Percentiles rank a stretch among this genome's conserved stretches.
phyloP scores from a whole-genome alignment of 805 yeast genomes.

The Barnettozyma californica region DNA sequence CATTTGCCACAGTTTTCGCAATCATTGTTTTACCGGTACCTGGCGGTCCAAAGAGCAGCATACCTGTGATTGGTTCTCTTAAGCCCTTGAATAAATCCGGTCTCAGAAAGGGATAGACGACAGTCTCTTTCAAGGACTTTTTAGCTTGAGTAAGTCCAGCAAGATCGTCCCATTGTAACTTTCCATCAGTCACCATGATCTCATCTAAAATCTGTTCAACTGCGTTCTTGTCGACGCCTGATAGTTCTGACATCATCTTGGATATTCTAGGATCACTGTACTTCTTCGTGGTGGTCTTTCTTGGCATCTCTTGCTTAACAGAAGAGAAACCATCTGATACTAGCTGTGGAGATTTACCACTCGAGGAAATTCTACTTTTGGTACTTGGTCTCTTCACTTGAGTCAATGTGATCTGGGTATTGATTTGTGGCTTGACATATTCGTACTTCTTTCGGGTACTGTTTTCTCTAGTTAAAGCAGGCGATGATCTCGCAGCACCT shows the following conservation, averaged over 20 bases:
- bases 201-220: slow-evolving; percentile 85
- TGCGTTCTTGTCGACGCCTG: slow-evolving; percentile 73
- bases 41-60: slow-evolving; percentile 95
- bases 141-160: slow-evolving; percentile 92
- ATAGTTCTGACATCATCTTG: slow-evolving; percentile 29
- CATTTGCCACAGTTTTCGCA: slow-evolving; percentile 95
- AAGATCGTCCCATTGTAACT: slow-evolving; percentile 91
- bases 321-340: not conserved
- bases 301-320: not conserved
- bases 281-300: slow-evolving; percentile 3
- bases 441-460: slow-evolving; percentile 15
- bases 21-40: slow-evolving; percentile 99
- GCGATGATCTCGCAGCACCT: slow-evolving; percentile 13
- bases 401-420: slow-evolving; percentile 24
- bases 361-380: not conserved
- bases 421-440: slow-evolving; percentile 23
- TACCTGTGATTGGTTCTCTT: slow-evolving; percentile 94
- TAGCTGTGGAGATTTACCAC: slow-evolving; percentile 1
- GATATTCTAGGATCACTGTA: slow-evolving; percentile 20
- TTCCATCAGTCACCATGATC: slow-evolving; percentile 84
- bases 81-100: slow-evolving; percentile 90
- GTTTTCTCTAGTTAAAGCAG: slow-evolving; percentile 1
- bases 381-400: slow-evolving; percentile 8
- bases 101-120: slow-evolving; percentile 89
- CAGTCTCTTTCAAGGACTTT: slow-evolving; percentile 84